phyloP scores from a whole-genome alignment of 2,329 filamentous ascomycete species.

The Fusarium coffeatum region DNA sequence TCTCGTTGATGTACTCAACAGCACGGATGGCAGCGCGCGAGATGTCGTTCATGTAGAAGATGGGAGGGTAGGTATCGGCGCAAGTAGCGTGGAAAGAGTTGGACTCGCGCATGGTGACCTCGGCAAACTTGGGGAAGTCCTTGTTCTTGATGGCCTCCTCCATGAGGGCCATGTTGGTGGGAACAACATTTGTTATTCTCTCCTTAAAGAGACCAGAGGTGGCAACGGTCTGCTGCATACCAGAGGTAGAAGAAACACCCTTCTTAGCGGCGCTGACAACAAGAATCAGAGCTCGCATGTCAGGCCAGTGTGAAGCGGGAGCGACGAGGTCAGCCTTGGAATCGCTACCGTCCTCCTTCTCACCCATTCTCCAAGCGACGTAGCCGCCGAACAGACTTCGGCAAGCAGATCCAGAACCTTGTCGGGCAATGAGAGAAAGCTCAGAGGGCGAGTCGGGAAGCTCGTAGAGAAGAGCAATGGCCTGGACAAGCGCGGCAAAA shows the following conservation, averaged over 20 bases:
- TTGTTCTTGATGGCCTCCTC: conserved; percentile 80
- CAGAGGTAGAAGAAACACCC: conserved; percentile 89
- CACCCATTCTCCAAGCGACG: conserved; percentile 91
- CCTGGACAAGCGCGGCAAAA: conserved; percentile 79
- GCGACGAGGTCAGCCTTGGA: conserved; percentile 90
- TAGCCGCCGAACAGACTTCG: conserved; percentile 94
- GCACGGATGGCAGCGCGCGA: conserved; percentile 86
- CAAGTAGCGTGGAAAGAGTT: conserved; percentile 98
- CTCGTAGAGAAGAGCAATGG: conserved; percentile 91
- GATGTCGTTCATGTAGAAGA: conserved; percentile 98
- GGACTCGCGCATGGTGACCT: conserved; percentile 94
- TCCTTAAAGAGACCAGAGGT: conserved; percentile 89
- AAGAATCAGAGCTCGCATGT: conserved; percentile 91
- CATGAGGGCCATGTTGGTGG: conserved; percentile 85
- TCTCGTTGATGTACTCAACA: conserved; percentile 88
- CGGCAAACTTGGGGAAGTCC: conserved; percentile 88
- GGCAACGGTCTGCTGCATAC: conserved; percentile 96
- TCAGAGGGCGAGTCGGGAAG: conserved; percentile 84
- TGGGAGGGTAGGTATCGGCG: conserved; percentile 94
- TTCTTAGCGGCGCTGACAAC: conserved; percentile 96
- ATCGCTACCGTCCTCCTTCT: conserved; percentile 81
- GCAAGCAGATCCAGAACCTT: conserved; percentile 95
- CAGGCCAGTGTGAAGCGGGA: conserved; percentile 89
- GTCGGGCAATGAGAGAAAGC: conserved; percentile 87
- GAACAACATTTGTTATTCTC: conserved; percentile 81